Conservation (phyloP, 805 yeast species). For the Candida pseudofarinosa region DNA sequence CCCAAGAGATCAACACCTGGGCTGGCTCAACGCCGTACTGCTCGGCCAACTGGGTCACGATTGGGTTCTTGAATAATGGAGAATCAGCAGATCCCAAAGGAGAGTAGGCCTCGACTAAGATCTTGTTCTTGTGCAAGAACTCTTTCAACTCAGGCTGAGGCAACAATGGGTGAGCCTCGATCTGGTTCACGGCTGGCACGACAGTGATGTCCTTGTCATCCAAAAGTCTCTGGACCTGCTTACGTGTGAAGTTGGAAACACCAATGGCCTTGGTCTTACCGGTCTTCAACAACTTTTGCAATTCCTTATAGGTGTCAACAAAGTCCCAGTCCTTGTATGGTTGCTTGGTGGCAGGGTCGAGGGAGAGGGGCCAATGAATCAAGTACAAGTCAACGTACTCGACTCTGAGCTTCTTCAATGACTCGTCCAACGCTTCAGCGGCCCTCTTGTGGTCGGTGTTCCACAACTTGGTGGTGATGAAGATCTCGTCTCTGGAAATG, state of each 20-base stretch:
- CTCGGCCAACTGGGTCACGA: constrained; percentile 23
- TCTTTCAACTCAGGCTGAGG: constrained; percentile 58
- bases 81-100: constrained; percentile 34
- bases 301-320: constrained; percentile 41
- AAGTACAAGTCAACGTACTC: constrained; percentile 73
- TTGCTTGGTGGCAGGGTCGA: constrained; percentile 9
- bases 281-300: constrained; percentile 25
- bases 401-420: constrained; percentile 57
- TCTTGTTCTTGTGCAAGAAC: constrained; percentile 44
- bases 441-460: constrained; percentile 48
- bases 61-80: constrained; percentile 32
- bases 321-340: constrained; percentile 22
- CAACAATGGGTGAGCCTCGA: constrained; percentile 36
- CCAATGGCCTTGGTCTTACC: constrained; percentile 49
- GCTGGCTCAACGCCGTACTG: constrained; percentile 31
- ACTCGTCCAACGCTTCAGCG: constrained; percentile 47
- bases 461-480: constrained; percentile 68
- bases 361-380: constrained; percentile 66
- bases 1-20: constrained; percentile 37
- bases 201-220: constrained; percentile 28
- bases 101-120: constrained; percentile 23
- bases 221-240: constrained; percentile 41
- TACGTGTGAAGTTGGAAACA: constrained; percentile 50
- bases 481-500: constrained; percentile 59
- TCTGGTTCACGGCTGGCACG: constrained; percentile 54